These are phyloP conservation scores for Rhodomyrtus psidioides DNA, from an alignment of 441 rosid genomes.

Conservation along the genomic window DNA sequence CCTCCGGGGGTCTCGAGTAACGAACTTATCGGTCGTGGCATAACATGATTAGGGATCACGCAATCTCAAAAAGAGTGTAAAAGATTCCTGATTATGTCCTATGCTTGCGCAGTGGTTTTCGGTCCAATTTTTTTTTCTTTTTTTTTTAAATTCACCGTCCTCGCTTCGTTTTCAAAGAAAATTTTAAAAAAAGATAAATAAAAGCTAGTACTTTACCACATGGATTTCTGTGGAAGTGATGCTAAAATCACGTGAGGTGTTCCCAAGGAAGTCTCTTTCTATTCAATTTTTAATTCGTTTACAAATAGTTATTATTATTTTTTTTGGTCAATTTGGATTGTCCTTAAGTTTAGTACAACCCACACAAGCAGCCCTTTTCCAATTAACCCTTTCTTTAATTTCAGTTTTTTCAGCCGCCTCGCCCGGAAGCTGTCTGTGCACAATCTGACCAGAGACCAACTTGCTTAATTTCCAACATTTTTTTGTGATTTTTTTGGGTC, in stretches of 20 bases:
- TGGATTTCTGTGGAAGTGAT: not conserved
- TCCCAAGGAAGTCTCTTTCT: not conserved
- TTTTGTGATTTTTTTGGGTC: not conserved
- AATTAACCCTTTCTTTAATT: not conserved
- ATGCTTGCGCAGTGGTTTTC: not conserved
- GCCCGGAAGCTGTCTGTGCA: not conserved
- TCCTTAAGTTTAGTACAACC: not conserved
- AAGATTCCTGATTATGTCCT: not conserved
- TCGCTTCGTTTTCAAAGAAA: not conserved
- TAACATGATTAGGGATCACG: not conserved
- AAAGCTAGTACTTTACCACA: not conserved
- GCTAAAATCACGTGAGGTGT: not conserved
- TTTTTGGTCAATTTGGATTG: not conserved
- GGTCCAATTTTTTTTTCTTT: not conserved
- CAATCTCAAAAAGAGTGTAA: not conserved
- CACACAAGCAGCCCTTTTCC: not conserved
- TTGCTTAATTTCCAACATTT: not conserved
- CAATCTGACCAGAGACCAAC: not conserved
- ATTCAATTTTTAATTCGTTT: not conserved
- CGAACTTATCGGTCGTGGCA: not conserved
- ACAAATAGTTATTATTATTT: too few species aligned
- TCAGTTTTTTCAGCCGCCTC: not conserved
- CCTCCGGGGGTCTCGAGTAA: not conserved
- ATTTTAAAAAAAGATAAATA: too few species aligned
- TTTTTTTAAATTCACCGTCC: not conserved